These are phyloP conservation scores for Pelargonium myrrhifolium DNA, from an alignment of 441 rosid genomes.

Conservation along the genomic window DNA sequence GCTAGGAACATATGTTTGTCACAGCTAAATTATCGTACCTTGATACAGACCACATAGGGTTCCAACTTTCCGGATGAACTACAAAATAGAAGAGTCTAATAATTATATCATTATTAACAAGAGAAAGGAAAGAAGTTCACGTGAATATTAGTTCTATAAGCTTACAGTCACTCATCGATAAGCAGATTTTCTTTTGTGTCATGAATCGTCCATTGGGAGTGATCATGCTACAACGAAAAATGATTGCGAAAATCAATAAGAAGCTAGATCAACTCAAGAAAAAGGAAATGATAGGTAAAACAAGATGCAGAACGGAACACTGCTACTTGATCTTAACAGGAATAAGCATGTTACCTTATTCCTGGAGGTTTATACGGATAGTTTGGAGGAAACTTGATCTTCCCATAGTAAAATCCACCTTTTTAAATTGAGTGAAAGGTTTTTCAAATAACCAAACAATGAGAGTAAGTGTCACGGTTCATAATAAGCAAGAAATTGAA, in stretches of 20 bases:
- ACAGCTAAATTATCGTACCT: conserved; percentile 42
- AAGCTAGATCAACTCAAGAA: conserved; percentile 1
- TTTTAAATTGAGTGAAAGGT: conserved; percentile 10
- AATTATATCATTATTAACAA: neutral
- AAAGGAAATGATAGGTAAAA: conserved; percentile 3
- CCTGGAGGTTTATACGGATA: conserved; percentile 98
- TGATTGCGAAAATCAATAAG: conserved; percentile 2
- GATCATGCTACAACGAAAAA: conserved; percentile 56
- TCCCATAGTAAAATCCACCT: conserved; percentile 95
- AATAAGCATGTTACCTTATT: conserved; percentile 49
- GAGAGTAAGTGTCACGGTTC: neutral
- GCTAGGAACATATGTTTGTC: neutral
- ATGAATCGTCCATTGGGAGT: conserved; percentile 96
- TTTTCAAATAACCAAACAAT: neutral
- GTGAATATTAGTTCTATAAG: conserved; percentile 6
- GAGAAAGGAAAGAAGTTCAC: neutral
- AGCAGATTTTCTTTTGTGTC: conserved; percentile 93
- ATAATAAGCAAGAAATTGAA: conserved; percentile 17
- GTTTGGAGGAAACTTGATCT: conserved; percentile 93
- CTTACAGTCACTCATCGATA: conserved; percentile 99
- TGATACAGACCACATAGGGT: conserved; percentile 99
- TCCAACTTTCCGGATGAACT: conserved; percentile 99
- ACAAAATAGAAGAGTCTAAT: conserved; percentile 12
- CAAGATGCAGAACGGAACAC: neutral
- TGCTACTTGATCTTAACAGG: neutral